A percentile compares a stretch with the other conserved stretches of the same genome.
Evolutionary conservation across 1,139 yeast genomes (phyloP).

Genomic region (Hyphopichia burtonii): DNA sequence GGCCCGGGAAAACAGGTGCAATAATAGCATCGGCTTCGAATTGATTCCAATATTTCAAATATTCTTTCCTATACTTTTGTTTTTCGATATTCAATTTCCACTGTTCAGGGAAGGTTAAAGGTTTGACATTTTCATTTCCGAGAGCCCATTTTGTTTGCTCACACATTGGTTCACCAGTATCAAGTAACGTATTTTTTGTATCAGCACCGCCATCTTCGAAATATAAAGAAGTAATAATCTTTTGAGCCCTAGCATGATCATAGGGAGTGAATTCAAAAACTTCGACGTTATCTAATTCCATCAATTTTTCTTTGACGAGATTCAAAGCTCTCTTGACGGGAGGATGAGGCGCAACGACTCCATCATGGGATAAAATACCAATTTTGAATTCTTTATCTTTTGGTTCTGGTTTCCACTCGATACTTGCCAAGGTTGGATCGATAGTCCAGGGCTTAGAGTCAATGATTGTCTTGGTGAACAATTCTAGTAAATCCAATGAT

Average conservation of each 20-base stretch:
- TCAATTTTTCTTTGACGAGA: conserved; percentile 13
- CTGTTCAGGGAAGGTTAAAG: conserved; percentile 7
- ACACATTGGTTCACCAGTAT: conserved; percentile 20
- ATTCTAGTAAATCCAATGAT: conserved; percentile 22
- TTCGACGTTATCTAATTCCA: conserved; percentile 12
- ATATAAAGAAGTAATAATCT: conserved; percentile 15
- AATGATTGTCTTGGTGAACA: conserved; percentile 24
- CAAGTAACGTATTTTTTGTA: conserved; percentile 12
- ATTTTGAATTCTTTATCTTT: conserved; percentile 12
- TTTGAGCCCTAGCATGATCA: conserved; percentile 13
- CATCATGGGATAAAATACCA: conserved; percentile 16
- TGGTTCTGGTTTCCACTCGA: conserved; percentile 17
- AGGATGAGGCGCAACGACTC: conserved; percentile 19
- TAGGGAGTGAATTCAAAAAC: conserved; percentile 16
- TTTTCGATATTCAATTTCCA: conserved; percentile 21
- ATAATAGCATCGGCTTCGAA: conserved; percentile 17
- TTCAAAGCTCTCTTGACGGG: conserved; percentile 22
- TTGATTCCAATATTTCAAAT: conserved; percentile 17
- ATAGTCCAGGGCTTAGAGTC: conserved; percentile 22
- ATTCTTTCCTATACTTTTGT: conserved; percentile 19
- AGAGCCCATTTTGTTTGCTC: conserved; percentile 19
- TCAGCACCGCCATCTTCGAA: conserved; percentile 25
- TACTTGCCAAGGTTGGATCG: conserved; percentile 16
- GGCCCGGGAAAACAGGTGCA: conserved; percentile 21
- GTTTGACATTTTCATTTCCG: conserved; percentile 7